Evolutionary conservation across 768 basidiomycete species (phyloP), one percentile per base, ranked within the genome.

Genomic region (Lactarius trivialis): DNA sequence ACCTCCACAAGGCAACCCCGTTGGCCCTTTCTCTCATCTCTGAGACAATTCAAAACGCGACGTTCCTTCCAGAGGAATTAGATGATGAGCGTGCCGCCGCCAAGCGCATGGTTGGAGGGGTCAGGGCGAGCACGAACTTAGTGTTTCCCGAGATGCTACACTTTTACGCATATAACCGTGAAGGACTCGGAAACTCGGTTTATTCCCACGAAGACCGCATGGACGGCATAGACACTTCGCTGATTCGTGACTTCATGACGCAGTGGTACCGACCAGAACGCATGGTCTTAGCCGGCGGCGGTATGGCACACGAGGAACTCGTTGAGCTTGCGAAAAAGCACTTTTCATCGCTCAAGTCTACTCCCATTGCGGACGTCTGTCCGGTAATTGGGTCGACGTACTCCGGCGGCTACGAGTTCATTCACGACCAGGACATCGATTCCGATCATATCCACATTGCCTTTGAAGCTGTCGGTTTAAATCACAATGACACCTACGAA

Each of bases 251-350:
- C 6, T 88, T 79, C 63, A 85, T 89, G 78, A 76, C 76, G 58
- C 82, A 86, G 43, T 97, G 93, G 94, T 98, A 93, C 73, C 78
- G 84, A 54, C 96, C 97, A 0, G 96, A 98, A 70, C 78, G 91
- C 58, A 97, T 99, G 84, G 95, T 98, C 43, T 81, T 98, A 60
- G 93, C 96, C 6, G 95, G 93, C 12, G 89, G 91, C 0, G 97
- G 97, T 11, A 88, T 99, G 83, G 82, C 79, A 11, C 97, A 98
- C 70, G 85, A 91, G 66, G 81, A 93, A 64, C 81, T 99, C 21
- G 91, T 98, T 26, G 88, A 93, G 65, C 78, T 97, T 54, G 82
- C 84, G 0, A 85, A 95, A 73, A 86, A 88, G 72, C 81, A 89
- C 70, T 97, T 98, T 67, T 88, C 91, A 12, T 82, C 82, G 6